These are phyloP conservation scores for Kokia cookei DNA, from an alignment of 441 rosid genomes.

Conservation along the genomic window DNA sequence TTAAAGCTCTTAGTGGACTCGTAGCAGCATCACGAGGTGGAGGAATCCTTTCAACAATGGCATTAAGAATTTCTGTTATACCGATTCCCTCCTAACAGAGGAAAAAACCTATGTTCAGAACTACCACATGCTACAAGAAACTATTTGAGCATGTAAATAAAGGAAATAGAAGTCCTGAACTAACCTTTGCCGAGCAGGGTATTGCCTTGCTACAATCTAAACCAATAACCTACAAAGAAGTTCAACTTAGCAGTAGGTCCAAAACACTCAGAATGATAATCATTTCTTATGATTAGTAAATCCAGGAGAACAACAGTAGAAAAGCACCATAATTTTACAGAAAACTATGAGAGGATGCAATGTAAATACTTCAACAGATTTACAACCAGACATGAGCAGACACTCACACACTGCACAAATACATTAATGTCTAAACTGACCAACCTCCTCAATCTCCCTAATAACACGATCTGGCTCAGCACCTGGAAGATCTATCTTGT, in stretches of 20 bases:
- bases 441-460: conserved; percentile 96
- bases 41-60: conserved; percentile 75
- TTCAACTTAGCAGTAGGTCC: conserved; percentile 5
- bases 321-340: conserved; percentile 4
- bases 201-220: conserved; percentile 92
- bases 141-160: neutral
- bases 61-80: conserved; percentile 73
- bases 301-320: neutral
- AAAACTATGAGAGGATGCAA: neutral
- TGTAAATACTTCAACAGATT: neutral
- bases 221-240: conserved; percentile 71
- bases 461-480: conserved; percentile 83
- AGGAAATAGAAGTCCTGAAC: conserved; percentile 17
- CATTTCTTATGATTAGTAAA: neutral
- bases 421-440: conserved; percentile 33
- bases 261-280: conserved; percentile 1
- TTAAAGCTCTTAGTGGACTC: conserved; percentile 70
- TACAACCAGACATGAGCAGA: neutral
- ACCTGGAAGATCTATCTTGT: conserved; percentile 99
- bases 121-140: neutral
- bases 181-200: conserved; percentile 96
- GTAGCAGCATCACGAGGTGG: conserved; percentile 65
- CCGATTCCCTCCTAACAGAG: conserved; percentile 80
- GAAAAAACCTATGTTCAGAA: neutral
- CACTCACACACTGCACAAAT: conserved; percentile 13